phyloP scores from a whole-genome alignment of 1,284 basidiomycete species.

The Puccinia polysora region DNA sequence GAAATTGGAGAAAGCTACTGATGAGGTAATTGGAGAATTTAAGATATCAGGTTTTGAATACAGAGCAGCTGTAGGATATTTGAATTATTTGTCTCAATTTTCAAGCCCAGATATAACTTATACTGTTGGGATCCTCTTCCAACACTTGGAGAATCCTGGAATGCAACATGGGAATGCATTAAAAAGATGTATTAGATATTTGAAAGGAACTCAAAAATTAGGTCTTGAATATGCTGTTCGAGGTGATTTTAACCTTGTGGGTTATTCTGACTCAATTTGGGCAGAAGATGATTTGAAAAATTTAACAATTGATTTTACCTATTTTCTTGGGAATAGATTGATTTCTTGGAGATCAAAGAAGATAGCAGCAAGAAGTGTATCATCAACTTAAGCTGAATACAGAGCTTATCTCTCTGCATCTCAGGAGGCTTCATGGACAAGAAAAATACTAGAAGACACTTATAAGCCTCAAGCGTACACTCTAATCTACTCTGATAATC shows the following conservation, averaged over 20 bases:
- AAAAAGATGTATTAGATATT: conserved; percentile 15
- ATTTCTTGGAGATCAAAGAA: conserved; percentile 10
- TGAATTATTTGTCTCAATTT: conserved; percentile 17
- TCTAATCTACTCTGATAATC: conserved; percentile 3
- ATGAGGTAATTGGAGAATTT: conserved; percentile 7
- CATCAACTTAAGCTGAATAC: conserved; percentile 14
- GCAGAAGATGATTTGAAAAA: conserved; percentile 3
- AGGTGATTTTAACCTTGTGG: background rate
- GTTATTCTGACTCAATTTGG: conserved; percentile 16
- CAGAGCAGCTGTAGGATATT: conserved; percentile 15
- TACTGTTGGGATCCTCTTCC: background rate
- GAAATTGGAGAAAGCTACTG: conserved; percentile 13
- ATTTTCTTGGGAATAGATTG: background rate
- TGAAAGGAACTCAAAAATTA: conserved; percentile 7
- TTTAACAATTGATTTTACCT: background rate
- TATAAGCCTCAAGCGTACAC: background rate
- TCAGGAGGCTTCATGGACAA: conserved; percentile 5
- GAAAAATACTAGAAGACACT: background rate
- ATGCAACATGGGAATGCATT: conserved; percentile 3
- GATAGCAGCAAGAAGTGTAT: conserved; percentile 1
- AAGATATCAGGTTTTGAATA: background rate
- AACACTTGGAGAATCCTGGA: conserved; percentile 3
- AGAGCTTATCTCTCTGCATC: background rate
- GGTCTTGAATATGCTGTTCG: background rate
- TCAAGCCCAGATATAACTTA: conserved; percentile 21